Conservation (phyloP, 2,329 filamentous ascomycete species). For the Periconia macrospinosa region DNA sequence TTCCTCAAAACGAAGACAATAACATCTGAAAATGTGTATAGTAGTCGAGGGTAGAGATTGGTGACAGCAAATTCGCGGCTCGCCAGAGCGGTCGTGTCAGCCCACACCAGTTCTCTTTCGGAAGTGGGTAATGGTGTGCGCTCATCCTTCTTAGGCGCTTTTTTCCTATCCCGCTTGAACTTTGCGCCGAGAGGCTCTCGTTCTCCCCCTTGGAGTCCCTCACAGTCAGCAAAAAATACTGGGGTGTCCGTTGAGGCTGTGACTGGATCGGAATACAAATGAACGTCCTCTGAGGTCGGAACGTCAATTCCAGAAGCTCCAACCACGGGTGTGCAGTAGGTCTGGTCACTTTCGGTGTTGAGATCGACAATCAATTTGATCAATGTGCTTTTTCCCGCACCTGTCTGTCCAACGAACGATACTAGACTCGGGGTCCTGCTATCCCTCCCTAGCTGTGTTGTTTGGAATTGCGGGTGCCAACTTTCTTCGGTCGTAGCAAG, state of each 20-base stretch:
- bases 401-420: slow-evolving; percentile 49
- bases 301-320: slow-evolving; percentile 20
- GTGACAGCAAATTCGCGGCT: slow-evolving; percentile 43
- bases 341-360: slow-evolving; percentile 17
- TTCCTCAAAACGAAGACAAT: slow-evolving; percentile 47
- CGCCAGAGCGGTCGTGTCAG: slow-evolving; percentile 12
- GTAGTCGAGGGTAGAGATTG: slow-evolving; percentile 43
- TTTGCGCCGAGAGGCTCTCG: slow-evolving; percentile 28
- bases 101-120: slow-evolving; percentile 13
- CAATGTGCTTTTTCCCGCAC: slow-evolving; percentile 53
- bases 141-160: neutral
- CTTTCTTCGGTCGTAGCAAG: slow-evolving; percentile 7
- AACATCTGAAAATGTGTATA: slow-evolving; percentile 48
- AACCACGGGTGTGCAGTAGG: slow-evolving; percentile 1
- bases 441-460: neutral
- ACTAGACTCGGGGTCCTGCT: slow-evolving; percentile 21
- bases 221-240: slow-evolving; percentile 54
- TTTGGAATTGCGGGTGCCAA: neutral
- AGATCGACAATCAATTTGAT: slow-evolving; percentile 52
- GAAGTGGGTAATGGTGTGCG: neutral
- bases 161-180: neutral
- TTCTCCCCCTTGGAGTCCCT: slow-evolving; percentile 55
- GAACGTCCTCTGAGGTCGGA: slow-evolving; percentile 55
- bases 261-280: slow-evolving; percentile 54
- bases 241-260: slow-evolving; percentile 44